These are phyloP conservation scores for Solanum pinnatisectum DNA, from an alignment of 257 asterid genomes.

Conservation along the genomic window DNA sequence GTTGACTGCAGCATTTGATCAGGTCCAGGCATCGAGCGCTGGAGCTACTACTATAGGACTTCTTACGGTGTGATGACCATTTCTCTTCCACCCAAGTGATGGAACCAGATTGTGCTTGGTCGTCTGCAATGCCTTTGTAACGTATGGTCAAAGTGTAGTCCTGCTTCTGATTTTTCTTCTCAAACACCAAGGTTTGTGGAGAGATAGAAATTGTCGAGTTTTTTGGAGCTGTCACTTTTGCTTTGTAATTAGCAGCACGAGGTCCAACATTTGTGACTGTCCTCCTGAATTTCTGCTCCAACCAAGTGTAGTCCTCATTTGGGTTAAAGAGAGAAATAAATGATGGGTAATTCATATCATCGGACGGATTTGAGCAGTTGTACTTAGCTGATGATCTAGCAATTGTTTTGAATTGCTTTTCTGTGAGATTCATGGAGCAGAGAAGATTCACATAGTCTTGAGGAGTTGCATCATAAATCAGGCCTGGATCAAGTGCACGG, in stretches of 20 bases:
- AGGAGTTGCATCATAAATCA: slow-evolving; percentile 1
- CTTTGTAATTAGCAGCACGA: neutral
- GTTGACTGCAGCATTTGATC: neutral
- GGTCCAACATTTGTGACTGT: slow-evolving; percentile 11
- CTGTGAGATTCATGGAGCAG: slow-evolving; percentile 7
- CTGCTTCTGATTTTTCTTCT: neutral
- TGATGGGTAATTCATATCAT: slow-evolving; percentile 8
- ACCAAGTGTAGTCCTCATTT: neutral
- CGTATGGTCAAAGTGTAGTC: neutral
- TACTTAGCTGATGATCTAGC: neutral
- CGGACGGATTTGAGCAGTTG: slow-evolving; percentile 1
- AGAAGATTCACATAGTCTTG: slow-evolving; percentile 7
- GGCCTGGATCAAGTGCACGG: slow-evolving; percentile 10
- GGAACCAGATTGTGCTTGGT: neutral
- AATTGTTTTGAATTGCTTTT: neutral
- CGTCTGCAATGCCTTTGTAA: neutral
- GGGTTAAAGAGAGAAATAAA: neutral
- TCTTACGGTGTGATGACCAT: neutral
- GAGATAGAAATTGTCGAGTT: neutral
- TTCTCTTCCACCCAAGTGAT: neutral
- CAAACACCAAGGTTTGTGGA: neutral
- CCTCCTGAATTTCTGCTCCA: neutral
- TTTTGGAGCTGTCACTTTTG: neutral
- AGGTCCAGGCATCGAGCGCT: neutral
- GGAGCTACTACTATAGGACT: neutral